A percentile compares a stretch with the other conserved stretches of the same genome.
Conservation (phyloP, 2,329 filamentous ascomycete genomes). For the Gnomoniopsis sp. region DNA sequence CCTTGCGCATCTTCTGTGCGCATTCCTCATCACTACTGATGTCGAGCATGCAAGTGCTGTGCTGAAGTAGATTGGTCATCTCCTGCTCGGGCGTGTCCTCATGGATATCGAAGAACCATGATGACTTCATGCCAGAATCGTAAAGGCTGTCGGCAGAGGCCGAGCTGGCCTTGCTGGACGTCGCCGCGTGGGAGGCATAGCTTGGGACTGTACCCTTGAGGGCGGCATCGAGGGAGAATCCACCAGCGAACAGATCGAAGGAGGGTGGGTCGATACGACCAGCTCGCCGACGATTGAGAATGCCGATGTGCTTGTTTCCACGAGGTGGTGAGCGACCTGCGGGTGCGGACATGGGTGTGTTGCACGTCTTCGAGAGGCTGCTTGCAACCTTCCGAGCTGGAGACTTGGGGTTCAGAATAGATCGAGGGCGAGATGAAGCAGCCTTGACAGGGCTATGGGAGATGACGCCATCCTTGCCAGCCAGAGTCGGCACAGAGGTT, state of each 20-base stretch:
- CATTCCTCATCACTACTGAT: constrained; percentile 85
- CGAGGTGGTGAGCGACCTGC: constrained; percentile 79
- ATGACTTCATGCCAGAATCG: constrained; percentile 50
- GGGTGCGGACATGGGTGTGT: constrained; percentile 57
- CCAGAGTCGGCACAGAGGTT: constrained; percentile 27
- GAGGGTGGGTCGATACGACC: constrained; percentile 71
- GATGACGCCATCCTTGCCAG: constrained; percentile 27
- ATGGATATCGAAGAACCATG: constrained; percentile 92
- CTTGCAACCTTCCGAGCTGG: constrained; percentile 45
- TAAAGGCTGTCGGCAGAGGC: constrained; percentile 25
- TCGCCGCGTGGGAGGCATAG: constrained; percentile 46
- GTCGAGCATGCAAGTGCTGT: constrained; percentile 81
- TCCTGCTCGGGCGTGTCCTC: constrained; percentile 89
- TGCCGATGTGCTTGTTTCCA: constrained; percentile 61
- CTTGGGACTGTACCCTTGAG: constrained; percentile 71
- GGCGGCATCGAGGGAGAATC: constrained; percentile 83
- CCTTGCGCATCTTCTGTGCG: constrained; percentile 49
- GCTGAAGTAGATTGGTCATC: constrained; percentile 88
- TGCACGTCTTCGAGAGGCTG: constrained; percentile 41
- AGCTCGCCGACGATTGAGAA: constrained; percentile 65
- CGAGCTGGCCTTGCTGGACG: constrained; percentile 25
- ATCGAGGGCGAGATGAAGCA: constrained; percentile 36
- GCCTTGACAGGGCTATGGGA: constrained; percentile 25
- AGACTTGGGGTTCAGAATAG: constrained; percentile 50
- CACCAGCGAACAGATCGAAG: constrained; percentile 52